These are phyloP conservation scores for Vaucheria bursata DNA, from an alignment of 352 stramenopile species.

Conservation along the genomic window DNA sequence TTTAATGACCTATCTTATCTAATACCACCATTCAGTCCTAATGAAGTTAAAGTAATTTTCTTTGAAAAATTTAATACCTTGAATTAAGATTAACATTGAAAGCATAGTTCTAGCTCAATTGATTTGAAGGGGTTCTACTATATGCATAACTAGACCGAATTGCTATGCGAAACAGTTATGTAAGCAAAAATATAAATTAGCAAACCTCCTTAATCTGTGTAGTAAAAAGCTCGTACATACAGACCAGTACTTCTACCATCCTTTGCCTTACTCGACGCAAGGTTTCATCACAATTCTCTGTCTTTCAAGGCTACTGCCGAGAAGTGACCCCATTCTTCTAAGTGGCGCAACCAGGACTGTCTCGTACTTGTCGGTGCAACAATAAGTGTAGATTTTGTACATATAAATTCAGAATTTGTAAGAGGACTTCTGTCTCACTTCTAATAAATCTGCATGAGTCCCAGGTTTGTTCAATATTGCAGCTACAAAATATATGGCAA, in stretches of 20 bases:
- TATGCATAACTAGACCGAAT: not conserved
- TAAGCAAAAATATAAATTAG: not conserved
- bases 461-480: slow-evolving; percentile 47
- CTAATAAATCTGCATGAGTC: slow-evolving; percentile 2
- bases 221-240: slow-evolving; percentile 17
- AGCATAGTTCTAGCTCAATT: too few relatives aligned
- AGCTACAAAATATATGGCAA: slow-evolving; percentile 57
- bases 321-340: slow-evolving; percentile 47
- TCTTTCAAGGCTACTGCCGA: too few relatives aligned
- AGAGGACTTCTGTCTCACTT: not conserved
- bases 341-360: slow-evolving; percentile 68
- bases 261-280: not conserved
- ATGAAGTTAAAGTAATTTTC: too few relatives aligned
- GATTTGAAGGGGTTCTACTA: not conserved
- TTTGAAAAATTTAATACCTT: too few relatives aligned
- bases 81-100: too few relatives aligned
- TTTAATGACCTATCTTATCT: too few relatives aligned
- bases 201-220: not conserved
- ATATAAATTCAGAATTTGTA: not conserved
- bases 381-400: slow-evolving; percentile 47
- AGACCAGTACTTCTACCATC: slow-evolving; percentile 18
- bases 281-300: not conserved
- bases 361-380: slow-evolving; percentile 76
- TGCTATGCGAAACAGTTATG: not conserved
- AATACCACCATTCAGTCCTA: too few relatives aligned